Evolutionary conservation across 805 yeast species (phyloP), one percentile per base, ranked within the genome.

Genomic region (Saccharomycopsis javanensis): DNA sequence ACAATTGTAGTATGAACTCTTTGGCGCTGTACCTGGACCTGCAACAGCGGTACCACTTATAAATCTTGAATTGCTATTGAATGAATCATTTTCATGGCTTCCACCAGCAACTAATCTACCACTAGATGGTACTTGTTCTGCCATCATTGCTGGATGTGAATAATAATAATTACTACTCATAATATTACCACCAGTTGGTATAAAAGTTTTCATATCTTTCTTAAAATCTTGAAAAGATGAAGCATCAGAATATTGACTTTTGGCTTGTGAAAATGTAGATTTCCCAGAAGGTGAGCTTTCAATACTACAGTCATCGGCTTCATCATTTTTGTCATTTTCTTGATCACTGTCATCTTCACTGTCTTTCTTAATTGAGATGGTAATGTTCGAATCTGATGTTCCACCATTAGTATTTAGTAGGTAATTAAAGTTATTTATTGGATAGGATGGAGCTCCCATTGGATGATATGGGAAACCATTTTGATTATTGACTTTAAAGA

Each of bases 221-320:
- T 42, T 42, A 11, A 42, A 20, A 42, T 42, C 48, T 42, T 42
- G 48, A 20, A 42, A 42, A 1, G 48, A 42, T 42, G 48, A 42
- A 20, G 23, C 48, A 23, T 42, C 48, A 4, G 48, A 42, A 11
- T 42, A 42, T 20, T 42, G 48, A 42, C 48, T 42, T 42, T 42
- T 42, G 5, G 48, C 48, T 42, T 42, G 48, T 20, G 48, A 42
- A 20, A 42, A 42, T 7, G 48, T 42, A 10, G 48, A 42, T 42
- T 42, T 42, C 23, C 48, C 48, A 2, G 48, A 42, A 20, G 48
- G 48, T 42, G 48, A 42, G n/a, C 48, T 42, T 42, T 42, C 48
- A 42, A 42, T 20, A 42, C 48, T 42, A 20, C 48, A 42, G 13
- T 42, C 48, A 42, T 23, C 48, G 13, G 25, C 25, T 10, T 42